Conservation (phyloP, 345 rosid species). For the Euclidium syriacum region DNA sequence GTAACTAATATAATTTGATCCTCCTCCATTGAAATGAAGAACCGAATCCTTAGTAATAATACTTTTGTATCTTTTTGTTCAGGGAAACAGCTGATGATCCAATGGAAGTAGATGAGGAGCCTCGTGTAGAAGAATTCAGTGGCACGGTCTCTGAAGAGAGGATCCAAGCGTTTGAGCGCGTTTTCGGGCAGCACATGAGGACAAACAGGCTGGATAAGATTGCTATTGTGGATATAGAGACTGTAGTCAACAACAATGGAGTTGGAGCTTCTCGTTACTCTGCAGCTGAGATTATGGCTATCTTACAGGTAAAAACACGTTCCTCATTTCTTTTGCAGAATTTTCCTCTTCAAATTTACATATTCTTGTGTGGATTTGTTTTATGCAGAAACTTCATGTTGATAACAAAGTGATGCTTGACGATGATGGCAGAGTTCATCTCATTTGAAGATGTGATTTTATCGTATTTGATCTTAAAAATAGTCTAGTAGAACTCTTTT, state of each 20-base stretch:
- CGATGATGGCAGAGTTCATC: conserved; percentile 56
- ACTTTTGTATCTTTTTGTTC: conserved; percentile 3
- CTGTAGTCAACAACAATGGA: conserved; percentile 49
- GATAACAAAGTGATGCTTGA: conserved; percentile 90
- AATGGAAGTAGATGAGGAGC: conserved; percentile 78
- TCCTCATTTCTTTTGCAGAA: not conserved
- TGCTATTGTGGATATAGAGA: conserved; percentile 66
- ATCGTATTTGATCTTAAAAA: not conserved
- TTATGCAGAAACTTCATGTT: conserved; percentile 77
- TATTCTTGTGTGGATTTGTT: conserved; percentile 4
- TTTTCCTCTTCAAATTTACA: not conserved
- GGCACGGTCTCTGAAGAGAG: conserved; percentile 54
- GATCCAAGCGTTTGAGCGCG: conserved; percentile 62
- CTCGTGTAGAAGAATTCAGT: conserved; percentile 44
- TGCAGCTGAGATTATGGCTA: conserved; percentile 57
- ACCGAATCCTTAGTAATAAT: too few relatives aligned
- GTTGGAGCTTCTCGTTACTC: conserved; percentile 48
- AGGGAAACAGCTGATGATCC: conserved; percentile 48
- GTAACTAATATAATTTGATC: conserved; percentile 27
- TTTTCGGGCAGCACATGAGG: conserved; percentile 83
- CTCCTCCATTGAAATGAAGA: not conserved
- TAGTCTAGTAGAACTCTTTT: not conserved
- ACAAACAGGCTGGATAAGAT: conserved; percentile 60
- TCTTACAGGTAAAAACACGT: conserved; percentile 58
- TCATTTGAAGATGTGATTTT: too few relatives aligned